Evolutionary conservation across 306 rosid genomes (phyloP).

Genomic region (Corylus avellana): DNA sequence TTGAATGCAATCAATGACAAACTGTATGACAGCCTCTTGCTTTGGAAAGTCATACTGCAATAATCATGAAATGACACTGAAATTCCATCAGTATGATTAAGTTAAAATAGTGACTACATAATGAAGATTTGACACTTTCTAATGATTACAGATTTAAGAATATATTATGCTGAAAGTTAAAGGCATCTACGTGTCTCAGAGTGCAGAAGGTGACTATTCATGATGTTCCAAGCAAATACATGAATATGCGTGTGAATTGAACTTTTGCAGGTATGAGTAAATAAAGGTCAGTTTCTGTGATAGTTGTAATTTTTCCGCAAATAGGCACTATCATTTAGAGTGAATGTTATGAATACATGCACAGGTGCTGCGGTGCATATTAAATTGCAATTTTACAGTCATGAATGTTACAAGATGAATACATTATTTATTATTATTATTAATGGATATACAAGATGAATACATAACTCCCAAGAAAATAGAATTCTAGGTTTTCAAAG

Average conservation of each 20-base stretch:
- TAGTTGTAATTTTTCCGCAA: neutral
- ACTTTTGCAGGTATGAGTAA: neutral
- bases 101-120: neutral
- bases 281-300: neutral
- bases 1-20: constrained; percentile 88
- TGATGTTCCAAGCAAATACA: neutral
- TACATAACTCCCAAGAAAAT: neutral
- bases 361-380: neutral
- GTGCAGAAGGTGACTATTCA: neutral
- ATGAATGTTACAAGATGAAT: neutral
- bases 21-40: constrained; percentile 91
- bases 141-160: too few relatives aligned
- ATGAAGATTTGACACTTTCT: neutral
- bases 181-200: constrained; percentile 5
- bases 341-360: neutral
- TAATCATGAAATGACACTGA: constrained; percentile 24
- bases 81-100: constrained; percentile 4
- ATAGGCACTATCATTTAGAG: neutral
- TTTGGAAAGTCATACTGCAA: constrained; percentile 97
- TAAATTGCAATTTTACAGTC: neutral
- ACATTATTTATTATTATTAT: too few relatives aligned
- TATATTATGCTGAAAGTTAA: neutral
- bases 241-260: neutral
- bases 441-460: too few relatives aligned
- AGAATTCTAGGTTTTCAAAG: neutral